phyloP scores from a whole-genome alignment of 2,329 filamentous ascomycete species.

The Phoma herbarum region DNA sequence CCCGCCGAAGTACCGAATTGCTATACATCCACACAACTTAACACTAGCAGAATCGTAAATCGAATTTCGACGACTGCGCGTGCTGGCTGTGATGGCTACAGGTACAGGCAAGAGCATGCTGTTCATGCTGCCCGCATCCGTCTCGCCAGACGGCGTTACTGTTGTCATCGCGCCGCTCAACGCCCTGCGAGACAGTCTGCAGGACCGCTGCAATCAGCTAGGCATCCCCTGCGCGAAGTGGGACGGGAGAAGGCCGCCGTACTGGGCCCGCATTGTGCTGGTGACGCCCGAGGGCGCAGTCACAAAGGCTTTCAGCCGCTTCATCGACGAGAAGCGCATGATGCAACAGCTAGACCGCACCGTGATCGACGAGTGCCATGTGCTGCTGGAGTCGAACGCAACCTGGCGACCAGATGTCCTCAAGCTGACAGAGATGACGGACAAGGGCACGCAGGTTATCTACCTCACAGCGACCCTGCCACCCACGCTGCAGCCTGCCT shows the following conservation, averaged over 20 bases:
- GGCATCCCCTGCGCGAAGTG: constrained; percentile 14
- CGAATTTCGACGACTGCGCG: too few species aligned
- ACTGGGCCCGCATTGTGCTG: constrained; percentile 15
- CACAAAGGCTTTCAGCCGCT: constrained; percentile 10
- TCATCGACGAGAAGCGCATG: constrained; percentile 15
- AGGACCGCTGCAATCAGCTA: constrained; percentile 7
- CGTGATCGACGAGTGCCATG: constrained; percentile 26
- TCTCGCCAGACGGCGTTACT: constrained; percentile 7
- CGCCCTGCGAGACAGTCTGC: constrained; percentile 19
- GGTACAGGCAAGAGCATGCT: constrained; percentile 30
- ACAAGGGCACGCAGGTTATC: constrained; percentile 15
- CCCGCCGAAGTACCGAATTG: too few species aligned
- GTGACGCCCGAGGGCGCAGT: constrained; percentile 11
- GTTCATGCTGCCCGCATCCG: constrained; percentile 26
- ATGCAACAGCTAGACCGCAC: constrained; percentile 24
- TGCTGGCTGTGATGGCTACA: constrained; percentile 24
- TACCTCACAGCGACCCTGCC: constrained; percentile 21
- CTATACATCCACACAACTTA: too few species aligned
- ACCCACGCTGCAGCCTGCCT: constrained; percentile 6
- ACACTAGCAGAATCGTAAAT: too few species aligned
- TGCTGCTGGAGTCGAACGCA: constrained; percentile 17
- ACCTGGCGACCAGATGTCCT: constrained; percentile 13
- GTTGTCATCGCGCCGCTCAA: constrained; percentile 25
- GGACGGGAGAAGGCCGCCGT: constrained; percentile 13
- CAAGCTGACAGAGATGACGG: constrained; percentile 14